A percentile compares a stretch with the other conserved stretches of the same genome.
Evolutionary conservation across 352 stramenopile species (phyloP).

Genomic region (Phytophthora megakarya): DNA sequence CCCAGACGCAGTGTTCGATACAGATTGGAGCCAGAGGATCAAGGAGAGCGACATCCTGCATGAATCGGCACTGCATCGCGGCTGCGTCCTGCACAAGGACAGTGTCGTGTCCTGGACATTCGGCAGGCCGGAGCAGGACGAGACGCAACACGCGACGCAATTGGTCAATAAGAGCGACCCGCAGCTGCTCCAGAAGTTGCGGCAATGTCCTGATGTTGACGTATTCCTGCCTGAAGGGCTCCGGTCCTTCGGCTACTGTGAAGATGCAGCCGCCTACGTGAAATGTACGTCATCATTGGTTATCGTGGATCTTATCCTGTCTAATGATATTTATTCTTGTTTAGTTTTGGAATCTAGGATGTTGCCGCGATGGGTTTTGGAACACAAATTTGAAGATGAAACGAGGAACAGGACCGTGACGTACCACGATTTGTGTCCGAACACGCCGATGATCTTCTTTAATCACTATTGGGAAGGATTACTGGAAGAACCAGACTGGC

Average conservation of each 20-base stretch:
- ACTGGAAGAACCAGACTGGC: slow-evolving; percentile 33
- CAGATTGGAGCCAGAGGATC: slow-evolving; percentile 38
- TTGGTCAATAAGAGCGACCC: slow-evolving; percentile 45
- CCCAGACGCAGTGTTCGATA: slow-evolving; percentile 34
- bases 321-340: slow-evolving; percentile 1
- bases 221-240: slow-evolving; percentile 61
- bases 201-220: slow-evolving; percentile 61
- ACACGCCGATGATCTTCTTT: slow-evolving; percentile 57
- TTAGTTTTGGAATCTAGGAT: slow-evolving; percentile 51
- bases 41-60: slow-evolving; percentile 47
- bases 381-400: slow-evolving; percentile 35
- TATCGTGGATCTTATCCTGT: neutral
- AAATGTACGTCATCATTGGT: slow-evolving; percentile 51
- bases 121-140: slow-evolving; percentile 11
- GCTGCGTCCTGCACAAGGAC: slow-evolving; percentile 44
- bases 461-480: slow-evolving; percentile 65
- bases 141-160: slow-evolving; percentile 15
- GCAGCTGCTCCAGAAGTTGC: slow-evolving; percentile 50
- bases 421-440: slow-evolving; percentile 60
- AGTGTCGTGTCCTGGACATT: slow-evolving; percentile 44
- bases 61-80: slow-evolving; percentile 41
- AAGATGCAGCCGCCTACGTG: slow-evolving; percentile 65
- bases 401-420: slow-evolving; percentile 29
- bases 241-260: slow-evolving; percentile 68
- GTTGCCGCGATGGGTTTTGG: slow-evolving; percentile 47